Evolutionary conservation across 2,329 filamentous ascomycete species (phyloP), one percentile per base, ranked within the genome.

Genomic region (Fusarium tuaranense): DNA sequence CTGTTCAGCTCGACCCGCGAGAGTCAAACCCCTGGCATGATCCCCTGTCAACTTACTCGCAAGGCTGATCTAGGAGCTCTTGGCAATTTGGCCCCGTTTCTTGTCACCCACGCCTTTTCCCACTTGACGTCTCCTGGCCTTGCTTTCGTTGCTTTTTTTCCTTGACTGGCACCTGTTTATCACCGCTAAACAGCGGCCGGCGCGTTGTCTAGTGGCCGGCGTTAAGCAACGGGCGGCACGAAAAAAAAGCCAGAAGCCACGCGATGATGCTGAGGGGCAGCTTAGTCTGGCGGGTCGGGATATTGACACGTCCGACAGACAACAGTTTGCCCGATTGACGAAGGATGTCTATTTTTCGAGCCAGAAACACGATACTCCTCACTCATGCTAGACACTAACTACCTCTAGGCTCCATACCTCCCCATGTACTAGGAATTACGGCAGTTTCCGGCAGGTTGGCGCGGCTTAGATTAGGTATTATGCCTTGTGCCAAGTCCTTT

Each of bases 41-140:
- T n/a, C 53, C 64, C 46, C 48, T 65, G 63, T 25, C 38, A 44
- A 14, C 53, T 60, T 38, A 18, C 46, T 65, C 58, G 58, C 53
- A 63, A 65, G 55, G 53, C 55, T 64, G 62, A 55, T 57, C 39
- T 63, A 51, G 34, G 53, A 39, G 32, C 59, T 68, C 38, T 68
- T 64, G 69, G 63, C 62, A 66, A 53, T 34, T 27, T 55, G 41
- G 36, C 55, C 62, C 63, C 32, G 25, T 61, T 36, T 63, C 48
- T 60, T 72, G 72, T 74, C 71, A 69, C 55, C 30, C 36, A 53
- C 68, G 68, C 72, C 72, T 72, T 72, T 61, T 57, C 62, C 65
- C 48, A 44, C 64, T 53, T 30, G 51, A 60, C 27, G 32, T 38
- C 20, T 39, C 22, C 34, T 16, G 61, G 32, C 14, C 57, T 57